A percentile compares a stretch with the other conserved stretches of the same genome.
These are phyloP conservation scores for Gossypium sturtianum DNA, from an alignment of 345 rosid genomes.

Conservation along the genomic window DNA sequence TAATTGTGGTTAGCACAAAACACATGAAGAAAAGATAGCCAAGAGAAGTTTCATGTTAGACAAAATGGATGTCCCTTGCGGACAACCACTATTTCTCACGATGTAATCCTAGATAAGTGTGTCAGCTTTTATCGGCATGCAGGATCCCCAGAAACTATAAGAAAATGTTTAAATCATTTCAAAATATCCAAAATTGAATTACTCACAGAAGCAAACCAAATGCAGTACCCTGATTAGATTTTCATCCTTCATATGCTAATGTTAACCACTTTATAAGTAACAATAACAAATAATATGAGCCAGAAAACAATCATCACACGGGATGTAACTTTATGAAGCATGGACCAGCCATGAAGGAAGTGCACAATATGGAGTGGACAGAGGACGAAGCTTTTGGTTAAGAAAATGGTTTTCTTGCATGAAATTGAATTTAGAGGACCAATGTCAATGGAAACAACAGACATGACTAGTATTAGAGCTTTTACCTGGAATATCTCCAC, in stretches of 20 bases:
- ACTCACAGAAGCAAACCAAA: not conserved
- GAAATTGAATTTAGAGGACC: not conserved
- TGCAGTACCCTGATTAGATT: not conserved
- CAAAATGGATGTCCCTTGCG: not conserved
- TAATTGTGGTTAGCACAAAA: not conserved
- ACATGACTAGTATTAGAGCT: not conserved
- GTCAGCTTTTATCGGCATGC: not conserved
- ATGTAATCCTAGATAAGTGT: not conserved
- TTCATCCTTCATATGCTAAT: not conserved
- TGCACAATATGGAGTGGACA: not conserved
- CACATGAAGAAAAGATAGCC: not conserved
- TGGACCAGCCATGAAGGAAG: not conserved
- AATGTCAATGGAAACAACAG: not conserved
- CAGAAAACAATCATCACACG: not conserved
- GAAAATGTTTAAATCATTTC: not conserved
- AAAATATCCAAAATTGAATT: not conserved
- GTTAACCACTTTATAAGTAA: not conserved
- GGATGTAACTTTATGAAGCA: not conserved
- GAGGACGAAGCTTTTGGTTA: not conserved
- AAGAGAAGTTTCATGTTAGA: not conserved
- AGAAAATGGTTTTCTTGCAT: not conserved
- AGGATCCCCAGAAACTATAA: not conserved
- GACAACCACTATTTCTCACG: not conserved
- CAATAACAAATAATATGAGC: not conserved
- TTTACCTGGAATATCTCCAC: constrained; percentile 85